Conservation (phyloP, 1,139 yeast genomes). For the Eremothecium sinecaudum region DNA sequence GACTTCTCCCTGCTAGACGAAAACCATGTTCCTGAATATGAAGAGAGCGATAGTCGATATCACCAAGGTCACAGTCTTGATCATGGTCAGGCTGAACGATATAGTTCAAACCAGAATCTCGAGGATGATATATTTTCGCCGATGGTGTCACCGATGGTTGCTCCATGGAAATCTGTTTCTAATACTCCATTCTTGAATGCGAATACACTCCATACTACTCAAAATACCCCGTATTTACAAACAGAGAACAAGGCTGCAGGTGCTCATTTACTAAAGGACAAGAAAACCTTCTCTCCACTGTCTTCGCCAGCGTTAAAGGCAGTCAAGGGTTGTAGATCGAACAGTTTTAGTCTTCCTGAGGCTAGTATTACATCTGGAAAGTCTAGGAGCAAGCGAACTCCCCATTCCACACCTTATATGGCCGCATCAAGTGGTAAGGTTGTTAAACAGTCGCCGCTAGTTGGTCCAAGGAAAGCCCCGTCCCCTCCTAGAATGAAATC, state of each 20-base stretch:
- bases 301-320: conserved; percentile 25
- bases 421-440: conserved; percentile 19
- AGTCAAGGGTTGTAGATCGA: conserved; percentile 13
- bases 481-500: conserved; percentile 7
- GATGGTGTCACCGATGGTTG: conserved; percentile 23
- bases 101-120: too few species aligned
- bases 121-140: conserved; percentile 26
- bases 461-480: conserved; percentile 12
- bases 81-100: too few species aligned
- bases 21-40: too few species aligned
- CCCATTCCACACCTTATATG: conserved; percentile 12
- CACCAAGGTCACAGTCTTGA: too few species aligned
- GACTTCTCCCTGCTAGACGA: conserved; percentile 8
- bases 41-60: too few species aligned
- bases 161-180: conserved; percentile 12
- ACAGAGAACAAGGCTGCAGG: not conserved
- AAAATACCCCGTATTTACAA: conserved; percentile 13
- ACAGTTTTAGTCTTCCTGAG: conserved; percentile 18
- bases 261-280: not conserved
- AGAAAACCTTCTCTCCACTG: conserved; percentile 21
- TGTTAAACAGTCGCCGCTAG: conserved; percentile 25
- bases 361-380: conserved; percentile 13
- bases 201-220: conserved; percentile 6
- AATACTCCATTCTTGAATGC: conserved; percentile 16
- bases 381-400: conserved; percentile 7